Evolutionary conservation across 164 flowering plant genomes (phyloP), one percentile per base, ranked within the genome.

Genomic region (Liquidambar formosana): DNA sequence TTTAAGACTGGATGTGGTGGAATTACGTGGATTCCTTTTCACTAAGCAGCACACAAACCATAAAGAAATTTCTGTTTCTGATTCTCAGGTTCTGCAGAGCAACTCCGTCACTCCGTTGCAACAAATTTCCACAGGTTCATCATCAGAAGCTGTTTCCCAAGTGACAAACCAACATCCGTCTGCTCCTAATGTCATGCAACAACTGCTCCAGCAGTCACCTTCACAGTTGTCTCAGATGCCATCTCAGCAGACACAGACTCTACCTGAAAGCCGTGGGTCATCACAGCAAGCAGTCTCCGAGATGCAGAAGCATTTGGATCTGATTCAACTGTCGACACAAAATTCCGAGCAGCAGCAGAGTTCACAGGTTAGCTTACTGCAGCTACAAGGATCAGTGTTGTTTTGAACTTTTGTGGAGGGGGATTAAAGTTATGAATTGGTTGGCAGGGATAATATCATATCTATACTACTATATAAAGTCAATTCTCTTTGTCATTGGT

Each of bases 261-360:
- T 45, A n/a, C 71, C 61, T 62, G 65, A 56, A 48, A 27, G 44
- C 60, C 51, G 62, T 75, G 74, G 57, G 33, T 57, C 79, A 53
- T 61, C 51, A 53, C 66, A 65, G 38, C 64, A 25, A 25, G n/a
- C 47, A 41, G 68, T 41, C 11, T 44, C 71, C 48, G 75, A 64
- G 52, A 51, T 51, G 11, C 75, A 70, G 65, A 61, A 64, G 43
- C 77, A 63, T n/a, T 9, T 56, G 9, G 72, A 60, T 64, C 69
- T 54, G 64, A 65, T 65, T 68, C 78, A 71, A 38, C 82, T 88
- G 41, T 57, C 86, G 54, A 75, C 66, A 65, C 92, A 87, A 63
- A 78, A 64, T 69, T 46, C 63, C 57, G 70, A 69, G 19, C 79
- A 82, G 62, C 90, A 77, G 75, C 88, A 73, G 71, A 74, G 62